These are phyloP conservation scores for Blastosporella zonata DNA, from an alignment of 1,284 basidiomycete genomes.

Conservation along the genomic window DNA sequence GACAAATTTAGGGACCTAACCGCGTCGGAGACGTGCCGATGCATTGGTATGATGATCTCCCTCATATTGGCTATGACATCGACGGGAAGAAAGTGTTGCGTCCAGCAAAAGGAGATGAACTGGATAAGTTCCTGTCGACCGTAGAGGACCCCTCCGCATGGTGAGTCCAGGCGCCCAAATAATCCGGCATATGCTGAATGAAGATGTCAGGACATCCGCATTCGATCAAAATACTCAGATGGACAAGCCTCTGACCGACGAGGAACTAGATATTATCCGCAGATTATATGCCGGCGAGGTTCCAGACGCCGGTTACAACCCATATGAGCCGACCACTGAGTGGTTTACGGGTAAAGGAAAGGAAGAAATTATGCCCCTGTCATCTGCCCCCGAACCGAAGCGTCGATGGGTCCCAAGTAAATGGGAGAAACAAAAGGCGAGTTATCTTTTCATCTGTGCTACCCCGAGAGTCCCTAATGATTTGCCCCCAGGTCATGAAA, in stretches of 20 bases:
- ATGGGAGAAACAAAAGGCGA: constrained; percentile 99
- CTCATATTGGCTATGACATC: constrained; percentile 98
- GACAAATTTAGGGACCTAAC: constrained; percentile 71
- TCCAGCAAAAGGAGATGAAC: constrained; percentile 93
- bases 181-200: neutral
- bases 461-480: constrained; percentile 12
- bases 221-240: constrained; percentile 88
- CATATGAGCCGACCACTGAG: constrained; percentile 91
- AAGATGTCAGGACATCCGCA: constrained; percentile 75
- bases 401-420: constrained; percentile 96
- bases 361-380: constrained; percentile 91
- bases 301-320: constrained; percentile 87
- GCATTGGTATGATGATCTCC: constrained; percentile 99
- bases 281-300: constrained; percentile 89
- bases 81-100: constrained; percentile 93
- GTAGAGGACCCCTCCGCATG: constrained; percentile 92
- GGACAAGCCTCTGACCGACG: constrained; percentile 84
- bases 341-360: constrained; percentile 98
- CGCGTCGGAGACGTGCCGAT: constrained; percentile 94
- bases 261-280: constrained; percentile 95
- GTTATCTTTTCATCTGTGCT: constrained; percentile 11
- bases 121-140: constrained; percentile 95
- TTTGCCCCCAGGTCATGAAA: constrained; percentile 86
- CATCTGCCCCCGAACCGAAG: constrained; percentile 92
- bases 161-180: constrained; percentile 40